These are phyloP conservation scores for Pseudogymnoascus sp. DNA, from an alignment of 2,329 filamentous ascomycete species.

Conservation along the genomic window DNA sequence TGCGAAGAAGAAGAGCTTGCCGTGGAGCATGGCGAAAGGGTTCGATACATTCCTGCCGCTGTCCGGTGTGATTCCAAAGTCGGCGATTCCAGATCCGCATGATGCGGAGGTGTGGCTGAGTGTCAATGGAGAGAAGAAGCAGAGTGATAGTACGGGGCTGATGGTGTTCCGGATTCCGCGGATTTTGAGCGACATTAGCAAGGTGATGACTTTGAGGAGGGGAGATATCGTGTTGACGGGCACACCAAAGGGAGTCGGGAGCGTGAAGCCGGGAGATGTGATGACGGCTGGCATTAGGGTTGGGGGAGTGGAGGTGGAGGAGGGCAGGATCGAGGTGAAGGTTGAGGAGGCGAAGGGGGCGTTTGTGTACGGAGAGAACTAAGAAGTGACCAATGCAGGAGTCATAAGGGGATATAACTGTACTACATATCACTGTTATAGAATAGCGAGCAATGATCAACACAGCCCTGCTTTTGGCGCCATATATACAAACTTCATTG, in stretches of 20 bases:
- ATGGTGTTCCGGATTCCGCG: conserved; percentile 91
- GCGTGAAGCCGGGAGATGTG: conserved; percentile 75
- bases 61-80: conserved; percentile 71
- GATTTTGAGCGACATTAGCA: conserved; percentile 82
- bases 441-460: background rate
- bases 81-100: conserved; percentile 76
- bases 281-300: conserved; percentile 79
- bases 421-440: conserved; percentile 4
- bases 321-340: conserved; percentile 73
- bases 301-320: conserved; percentile 71
- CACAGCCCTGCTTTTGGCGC: background rate
- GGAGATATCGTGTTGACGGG: conserved; percentile 95
- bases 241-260: conserved; percentile 90
- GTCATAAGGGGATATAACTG: background rate
- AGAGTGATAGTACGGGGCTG: conserved; percentile 81
- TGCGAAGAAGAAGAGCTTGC: conserved; percentile 92
- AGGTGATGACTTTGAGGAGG: conserved; percentile 86
- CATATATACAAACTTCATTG: background rate
- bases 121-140: conserved; percentile 70
- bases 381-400: background rate
- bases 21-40: conserved; percentile 93
- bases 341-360: conserved; percentile 54
- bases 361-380: background rate
- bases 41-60: conserved; percentile 97
- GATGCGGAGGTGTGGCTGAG: conserved; percentile 77